Evolutionary conservation across 768 basidiomycete genomes (phyloP).

Genomic region (Amanita exitialis): DNA sequence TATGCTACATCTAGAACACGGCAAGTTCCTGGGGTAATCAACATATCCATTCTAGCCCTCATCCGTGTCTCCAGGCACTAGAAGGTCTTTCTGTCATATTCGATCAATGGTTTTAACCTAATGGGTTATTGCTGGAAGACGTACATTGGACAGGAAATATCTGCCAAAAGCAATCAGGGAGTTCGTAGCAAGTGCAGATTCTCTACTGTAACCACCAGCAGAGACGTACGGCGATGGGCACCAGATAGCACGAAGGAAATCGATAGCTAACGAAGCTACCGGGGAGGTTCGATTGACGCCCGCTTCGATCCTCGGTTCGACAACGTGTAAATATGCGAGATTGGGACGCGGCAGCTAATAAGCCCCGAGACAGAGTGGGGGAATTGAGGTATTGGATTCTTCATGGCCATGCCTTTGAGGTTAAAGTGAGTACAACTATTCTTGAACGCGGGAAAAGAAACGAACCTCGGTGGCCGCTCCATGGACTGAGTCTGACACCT

Average conservation of each 20-base stretch:
- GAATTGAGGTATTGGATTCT: slow-evolving; percentile 46
- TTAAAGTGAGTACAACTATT: not conserved
- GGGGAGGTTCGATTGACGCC: slow-evolving; percentile 6
- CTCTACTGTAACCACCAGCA: slow-evolving; percentile 33
- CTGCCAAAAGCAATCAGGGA: slow-evolving; percentile 22
- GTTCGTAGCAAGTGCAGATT: slow-evolving; percentile 24
- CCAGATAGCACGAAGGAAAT: slow-evolving; percentile 39
- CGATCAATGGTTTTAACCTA: slow-evolving; percentile 22
- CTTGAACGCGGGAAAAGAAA: not conserved
- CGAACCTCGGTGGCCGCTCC: slow-evolving; percentile 33
- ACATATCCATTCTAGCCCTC: slow-evolving; percentile 18
- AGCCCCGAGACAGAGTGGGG: slow-evolving; percentile 34
- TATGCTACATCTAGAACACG: too few relatives aligned
- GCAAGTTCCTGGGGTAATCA: slow-evolving; percentile 15
- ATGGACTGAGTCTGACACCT: slow-evolving; percentile 49
- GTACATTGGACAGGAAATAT: slow-evolving; percentile 21
- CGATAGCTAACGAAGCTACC: slow-evolving; percentile 18
- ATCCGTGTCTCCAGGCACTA: slow-evolving; percentile 20
- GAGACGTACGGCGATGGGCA: slow-evolving; percentile 26
- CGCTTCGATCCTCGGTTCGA: slow-evolving; percentile 26
- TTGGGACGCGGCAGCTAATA: slow-evolving; percentile 25
- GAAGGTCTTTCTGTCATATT: slow-evolving; percentile 27
- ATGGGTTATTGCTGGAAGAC: slow-evolving; percentile 12
- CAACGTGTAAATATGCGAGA: slow-evolving; percentile 43
- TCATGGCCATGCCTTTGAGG: slow-evolving; percentile 37